Percentiles rank a stretch among this genome's conserved stretches.
Evolutionary conservation across 2,329 filamentous ascomycete species (phyloP).

Genomic region (Knufia fluminis): DNA sequence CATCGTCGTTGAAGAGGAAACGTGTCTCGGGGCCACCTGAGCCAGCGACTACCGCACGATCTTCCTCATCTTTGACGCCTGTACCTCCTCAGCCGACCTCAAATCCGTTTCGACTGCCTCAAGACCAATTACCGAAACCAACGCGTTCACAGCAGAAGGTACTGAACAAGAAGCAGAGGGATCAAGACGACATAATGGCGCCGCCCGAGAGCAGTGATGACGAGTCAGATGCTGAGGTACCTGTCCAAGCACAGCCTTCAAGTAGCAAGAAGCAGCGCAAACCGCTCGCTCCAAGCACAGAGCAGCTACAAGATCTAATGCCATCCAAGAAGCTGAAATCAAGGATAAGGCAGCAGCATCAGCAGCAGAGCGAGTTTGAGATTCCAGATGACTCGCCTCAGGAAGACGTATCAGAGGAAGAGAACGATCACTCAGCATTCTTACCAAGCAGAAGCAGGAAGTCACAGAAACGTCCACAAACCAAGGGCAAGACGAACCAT

Average conservation of each 20-base stretch:
- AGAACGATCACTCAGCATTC: slow-evolving; percentile 19
- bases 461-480: not conserved
- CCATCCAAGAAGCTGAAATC: slow-evolving; percentile 3
- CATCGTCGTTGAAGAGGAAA: slow-evolving; percentile 19
- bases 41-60: not conserved
- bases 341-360: not conserved
- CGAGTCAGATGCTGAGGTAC: not conserved
- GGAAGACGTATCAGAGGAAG: slow-evolving; percentile 3
- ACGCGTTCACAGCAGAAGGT: not conserved
- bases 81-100: slow-evolving; percentile 5
- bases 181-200: slow-evolving; percentile 17
- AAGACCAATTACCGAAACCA: slow-evolving; percentile 7
- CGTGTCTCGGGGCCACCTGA: slow-evolving; percentile 10
- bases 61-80: not conserved
- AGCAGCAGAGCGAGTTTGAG: slow-evolving; percentile 13
- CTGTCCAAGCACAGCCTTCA: slow-evolving; percentile 15
- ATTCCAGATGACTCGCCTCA: slow-evolving; percentile 16
- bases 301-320: slow-evolving; percentile 8
- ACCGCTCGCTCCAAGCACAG: slow-evolving; percentile 2
- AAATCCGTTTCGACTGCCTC: slow-evolving; percentile 9
- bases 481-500: not conserved
- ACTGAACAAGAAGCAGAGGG: not conserved
- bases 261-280: slow-evolving; percentile 9
- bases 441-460: slow-evolving; percentile 15
- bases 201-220: slow-evolving; percentile 11